These are phyloP conservation scores for Elongisporangium prolatum DNA, from an alignment of 352 stramenopile species.

Conservation along the genomic window DNA sequence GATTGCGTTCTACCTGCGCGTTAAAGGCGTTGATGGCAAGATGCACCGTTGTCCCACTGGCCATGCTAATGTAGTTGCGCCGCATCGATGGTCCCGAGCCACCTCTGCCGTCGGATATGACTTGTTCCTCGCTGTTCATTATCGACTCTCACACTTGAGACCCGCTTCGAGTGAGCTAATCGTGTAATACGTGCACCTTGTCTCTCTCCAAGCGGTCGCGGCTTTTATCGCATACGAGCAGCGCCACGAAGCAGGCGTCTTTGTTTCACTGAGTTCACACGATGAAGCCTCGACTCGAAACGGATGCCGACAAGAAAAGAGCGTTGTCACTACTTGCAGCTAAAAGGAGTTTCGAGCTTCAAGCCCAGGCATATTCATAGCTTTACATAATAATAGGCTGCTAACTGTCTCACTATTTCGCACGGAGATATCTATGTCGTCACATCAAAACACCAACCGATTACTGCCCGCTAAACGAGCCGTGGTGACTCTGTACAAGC, in stretches of 20 bases:
- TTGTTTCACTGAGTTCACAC: neutral
- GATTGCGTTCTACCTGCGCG: conserved; percentile 25
- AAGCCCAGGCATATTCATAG: neutral
- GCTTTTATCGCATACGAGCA: neutral
- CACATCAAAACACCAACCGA: neutral
- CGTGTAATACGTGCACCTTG: neutral
- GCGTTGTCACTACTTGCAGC: neutral
- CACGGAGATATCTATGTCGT: neutral
- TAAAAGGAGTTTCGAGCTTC: neutral
- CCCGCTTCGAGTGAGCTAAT: neutral
- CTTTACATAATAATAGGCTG: neutral
- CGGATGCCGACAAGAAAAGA: neutral
- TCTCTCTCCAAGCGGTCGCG: neutral
- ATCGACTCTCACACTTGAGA: too few relatives aligned
- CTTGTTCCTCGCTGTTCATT: neutral
- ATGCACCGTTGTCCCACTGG: conserved; percentile 20
- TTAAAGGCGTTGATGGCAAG: conserved; percentile 35
- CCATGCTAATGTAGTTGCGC: conserved; percentile 1
- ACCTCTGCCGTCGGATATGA: neutral
- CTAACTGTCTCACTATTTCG: neutral
- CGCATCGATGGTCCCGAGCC: neutral
- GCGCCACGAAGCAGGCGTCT: neutral
- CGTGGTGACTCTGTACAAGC: conserved; percentile 86
- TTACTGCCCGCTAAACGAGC: conserved; percentile 9
- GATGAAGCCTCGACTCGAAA: neutral